Evolutionary conservation across 164 flowering plant genomes (phyloP).

Genomic region (Tetrastigma voinierianum): DNA sequence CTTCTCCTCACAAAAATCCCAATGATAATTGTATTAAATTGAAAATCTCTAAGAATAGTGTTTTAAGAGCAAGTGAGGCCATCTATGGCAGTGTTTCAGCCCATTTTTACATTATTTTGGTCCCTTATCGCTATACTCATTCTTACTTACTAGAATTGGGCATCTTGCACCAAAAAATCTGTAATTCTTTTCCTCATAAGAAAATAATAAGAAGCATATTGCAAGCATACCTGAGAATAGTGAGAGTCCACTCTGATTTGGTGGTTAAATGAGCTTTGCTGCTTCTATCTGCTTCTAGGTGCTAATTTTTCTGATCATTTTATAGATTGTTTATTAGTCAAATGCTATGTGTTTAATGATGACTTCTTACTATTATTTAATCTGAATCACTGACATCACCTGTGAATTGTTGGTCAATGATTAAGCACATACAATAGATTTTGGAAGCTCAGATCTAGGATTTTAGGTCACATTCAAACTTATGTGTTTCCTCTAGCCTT

Average conservation of each 20-base stretch:
- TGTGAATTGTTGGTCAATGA: no score
- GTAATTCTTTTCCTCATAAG: conserved; percentile 44
- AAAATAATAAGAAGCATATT: conserved; percentile 62
- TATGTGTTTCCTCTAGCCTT: no score
- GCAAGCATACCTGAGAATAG: conserved; percentile 56
- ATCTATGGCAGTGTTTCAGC: neutral
- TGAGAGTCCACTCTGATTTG: conserved; percentile 49
- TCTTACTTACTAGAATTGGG: no score
- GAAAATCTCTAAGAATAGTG: conserved; percentile 39
- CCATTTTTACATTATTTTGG: neutral
- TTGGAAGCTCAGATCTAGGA: no score
- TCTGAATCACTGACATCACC: neutral
- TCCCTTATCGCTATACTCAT: no score
- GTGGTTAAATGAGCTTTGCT: conserved; percentile 70
- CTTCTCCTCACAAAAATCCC: conserved; percentile 56
- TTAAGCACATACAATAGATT: no score
- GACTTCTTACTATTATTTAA: neutral
- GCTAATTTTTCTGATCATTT: conserved; percentile 1
- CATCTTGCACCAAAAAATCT: no score
- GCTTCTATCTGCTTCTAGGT: conserved; percentile 73
- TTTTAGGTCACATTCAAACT: no score
- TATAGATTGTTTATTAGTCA: neutral
- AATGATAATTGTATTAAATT: conserved; percentile 44
- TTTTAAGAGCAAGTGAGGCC: conserved; percentile 54
- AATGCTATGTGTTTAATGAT: neutral